Base-by-base conservation (phyloP, 495 filamentous ascomycete species). In the Trichodelitschia bisporula region DNA sequence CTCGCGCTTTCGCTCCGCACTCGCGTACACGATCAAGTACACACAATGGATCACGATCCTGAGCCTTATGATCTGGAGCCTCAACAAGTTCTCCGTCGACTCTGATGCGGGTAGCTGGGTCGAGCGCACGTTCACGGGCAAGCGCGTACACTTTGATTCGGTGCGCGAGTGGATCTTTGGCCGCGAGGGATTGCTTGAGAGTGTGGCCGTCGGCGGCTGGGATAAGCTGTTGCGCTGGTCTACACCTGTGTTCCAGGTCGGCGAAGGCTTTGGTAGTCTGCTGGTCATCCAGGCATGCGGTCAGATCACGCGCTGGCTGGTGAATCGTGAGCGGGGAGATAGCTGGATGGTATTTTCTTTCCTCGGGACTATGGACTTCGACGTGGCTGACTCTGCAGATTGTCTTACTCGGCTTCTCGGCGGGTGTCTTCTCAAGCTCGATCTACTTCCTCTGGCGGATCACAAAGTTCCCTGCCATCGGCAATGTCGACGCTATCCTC, bases 361-460 rank as follows among this genome's bases (percentile, higher is more conserved):
- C 4, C 6, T 29, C 27, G 6, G 21, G 21, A 24, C 6, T 6
- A 24, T 24, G 21, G 21, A 6, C 21, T n/a, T n/a, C 6, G 6
- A 24, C 28, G 15, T 4, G 27, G 8, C 11, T 1, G 28, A 14
- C 23, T 11, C 18, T 17, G 18, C 48, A 90, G 79, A 92, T 97
- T 47, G 63, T 72, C 27, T 63, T 97, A 18, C 61, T 97, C 13
- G 72, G 90, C 21, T 50, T 83, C 38, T 90, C 82, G 1, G 78
- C 77, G 14, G 83, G 77, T 19, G 66, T 91, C 41, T 86, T 93
- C 38, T 89, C 82, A 18, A 89, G 74, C 51, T 72, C 84, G 16
- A 64, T 91, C 26, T 97, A 97, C 52, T 97, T 93, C 55, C 66
- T 97, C 21, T 93, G 77, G 79, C 64, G 86, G 23, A 80, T 97